Evolutionary conservation across 2,329 filamentous ascomycete species (phyloP), one percentile per base, ranked within the genome.

Genomic region (Colletotrichum sp.): DNA sequence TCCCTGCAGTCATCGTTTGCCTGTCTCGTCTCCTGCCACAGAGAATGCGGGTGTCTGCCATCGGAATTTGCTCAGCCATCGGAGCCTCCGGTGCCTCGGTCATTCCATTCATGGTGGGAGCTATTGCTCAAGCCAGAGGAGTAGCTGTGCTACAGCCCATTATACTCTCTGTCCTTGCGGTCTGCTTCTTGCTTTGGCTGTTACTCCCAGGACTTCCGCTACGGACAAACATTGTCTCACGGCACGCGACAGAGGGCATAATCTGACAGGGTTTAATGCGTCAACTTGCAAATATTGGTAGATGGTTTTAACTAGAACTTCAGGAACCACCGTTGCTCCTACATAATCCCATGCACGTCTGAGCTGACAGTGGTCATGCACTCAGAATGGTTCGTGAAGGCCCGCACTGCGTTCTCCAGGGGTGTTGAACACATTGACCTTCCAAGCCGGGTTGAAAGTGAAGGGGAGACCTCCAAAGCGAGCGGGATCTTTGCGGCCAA

Each of bases 61-160:
- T 97, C 77, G 95, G 95, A 0, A 96, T 97, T 79, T 93, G 93
- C 1, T 92, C 94, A 1, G 94, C 95, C 0, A 92, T 96, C 82
- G 95, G 95, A 4, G 93, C 94, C 0, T 90, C 89, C 4, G 95
- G 95, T 0, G 94, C 93, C 2, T 93, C 94, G 3, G 80, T 93
- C n/a, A 82, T 94, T 83, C 88, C 94, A 61, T 87, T 95, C 88
- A 89, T 89, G 0, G 91, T 94, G 1, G 94, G 93, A 5, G 92
- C 92, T 3, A 91, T 95, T 80, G 92, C 93, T 5, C 86, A 90
- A 77, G 86, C 83, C 56, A 88, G 86, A 72, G 90, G 91, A 0
- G 90, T 93, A 1, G 81, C 85, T 74, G 89, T 90, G 3, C 80
- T 93, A 76, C 90, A 92, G 80, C 90, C 91, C 5, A 86, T 92